A percentile compares a stretch with the other conserved stretches of the same genome.
Evolutionary conservation across 2,329 filamentous ascomycete genomes (phyloP).

Genomic region (Mycosphaerella sp.): DNA sequence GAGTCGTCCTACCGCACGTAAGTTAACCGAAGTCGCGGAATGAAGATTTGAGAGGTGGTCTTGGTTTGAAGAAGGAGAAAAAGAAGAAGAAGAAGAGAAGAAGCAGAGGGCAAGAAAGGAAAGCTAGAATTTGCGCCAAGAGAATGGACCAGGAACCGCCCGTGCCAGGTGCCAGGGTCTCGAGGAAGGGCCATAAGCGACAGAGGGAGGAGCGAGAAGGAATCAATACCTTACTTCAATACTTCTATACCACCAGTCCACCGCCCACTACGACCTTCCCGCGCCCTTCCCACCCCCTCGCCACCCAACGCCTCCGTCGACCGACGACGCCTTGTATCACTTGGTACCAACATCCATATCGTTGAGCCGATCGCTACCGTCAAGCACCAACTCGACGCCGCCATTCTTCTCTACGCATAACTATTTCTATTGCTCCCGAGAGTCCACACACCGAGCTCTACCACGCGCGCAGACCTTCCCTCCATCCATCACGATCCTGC

Average conservation of each 20-base stretch:
- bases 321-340: too few species aligned
- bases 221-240: too few species aligned
- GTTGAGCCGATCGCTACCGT: not conserved
- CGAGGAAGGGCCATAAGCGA: too few species aligned
- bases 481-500: not conserved
- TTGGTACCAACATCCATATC: too few species aligned
- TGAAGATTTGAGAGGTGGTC: constrained; percentile 73
- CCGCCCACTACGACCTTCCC: not conserved
- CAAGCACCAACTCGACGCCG: not conserved
- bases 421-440: not conserved
- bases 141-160: not conserved
- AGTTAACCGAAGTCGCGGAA: constrained; percentile 45
- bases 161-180: too few species aligned
- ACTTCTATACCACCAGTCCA: not conserved
- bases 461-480: not conserved
- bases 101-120: constrained; percentile 1
- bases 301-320: too few species aligned
- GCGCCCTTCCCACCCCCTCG: not conserved
- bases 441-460: not conserved
- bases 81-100: constrained; percentile 14
- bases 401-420: not conserved
- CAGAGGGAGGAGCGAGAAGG: too few species aligned
- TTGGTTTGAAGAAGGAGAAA: constrained; percentile 39
- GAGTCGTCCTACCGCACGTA: constrained; percentile 57
- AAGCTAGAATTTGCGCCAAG: not conserved